These are phyloP conservation scores for Botryosphaeria dothidea DNA, from an alignment of 2,329 filamentous ascomycete species.

Conservation along the genomic window DNA sequence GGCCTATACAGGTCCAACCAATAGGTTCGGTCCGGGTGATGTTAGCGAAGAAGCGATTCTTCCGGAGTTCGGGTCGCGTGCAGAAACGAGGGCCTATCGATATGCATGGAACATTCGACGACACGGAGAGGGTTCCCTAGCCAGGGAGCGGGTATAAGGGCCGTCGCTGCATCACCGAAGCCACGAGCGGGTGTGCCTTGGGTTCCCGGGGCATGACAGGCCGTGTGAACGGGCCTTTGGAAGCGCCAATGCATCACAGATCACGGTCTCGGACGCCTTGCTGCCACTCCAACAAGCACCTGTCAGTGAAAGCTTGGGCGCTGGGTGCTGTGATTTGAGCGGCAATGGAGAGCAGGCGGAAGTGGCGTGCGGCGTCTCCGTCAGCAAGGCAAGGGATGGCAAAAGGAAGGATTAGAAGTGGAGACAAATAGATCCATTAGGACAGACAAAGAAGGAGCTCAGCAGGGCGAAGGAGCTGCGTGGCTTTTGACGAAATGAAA, in stretches of 20 bases:
- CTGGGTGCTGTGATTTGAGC: neutral
- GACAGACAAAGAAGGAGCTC: neutral
- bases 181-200: neutral
- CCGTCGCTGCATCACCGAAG: neutral
- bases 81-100: neutral
- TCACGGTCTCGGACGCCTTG: neutral
- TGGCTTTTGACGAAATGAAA: constrained; percentile 15
- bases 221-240: neutral
- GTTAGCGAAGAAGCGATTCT: neutral
- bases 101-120: constrained; percentile 9
- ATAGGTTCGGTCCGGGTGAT: constrained; percentile 1
- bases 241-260: neutral
- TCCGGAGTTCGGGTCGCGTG: neutral
- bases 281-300: neutral
- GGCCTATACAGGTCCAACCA: neutral
- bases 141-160: neutral
- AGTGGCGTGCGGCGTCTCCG: neutral
- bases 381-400: constrained; percentile 3
- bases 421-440: neutral
- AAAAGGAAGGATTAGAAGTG: neutral
- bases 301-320: neutral
- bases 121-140: neutral
- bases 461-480: neutral
- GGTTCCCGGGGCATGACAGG: neutral
- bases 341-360: neutral